These are phyloP conservation scores for Torulaspora franciscae DNA, from an alignment of 805 yeast genomes.

Conservation along the genomic window DNA sequence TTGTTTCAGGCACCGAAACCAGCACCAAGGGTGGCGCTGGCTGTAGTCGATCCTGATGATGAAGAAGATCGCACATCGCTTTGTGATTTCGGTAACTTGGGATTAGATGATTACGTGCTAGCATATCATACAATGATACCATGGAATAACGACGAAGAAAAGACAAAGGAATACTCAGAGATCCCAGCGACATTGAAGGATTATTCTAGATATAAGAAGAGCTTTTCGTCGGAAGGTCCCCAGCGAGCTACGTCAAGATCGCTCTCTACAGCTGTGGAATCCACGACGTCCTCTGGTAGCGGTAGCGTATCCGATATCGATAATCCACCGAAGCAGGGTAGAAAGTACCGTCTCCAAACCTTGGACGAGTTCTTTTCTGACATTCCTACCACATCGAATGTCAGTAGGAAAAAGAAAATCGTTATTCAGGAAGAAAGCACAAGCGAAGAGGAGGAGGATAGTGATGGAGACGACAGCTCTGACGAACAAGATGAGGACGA, in stretches of 20 bases:
- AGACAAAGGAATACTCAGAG: constrained; percentile 30
- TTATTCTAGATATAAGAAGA: constrained; percentile 35
- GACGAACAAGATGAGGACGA: constrained; percentile 7
- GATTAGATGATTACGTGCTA: constrained; percentile 11
- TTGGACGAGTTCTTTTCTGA: constrained; percentile 80
- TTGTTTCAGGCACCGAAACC: constrained; percentile 76
- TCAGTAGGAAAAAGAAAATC: constrained; percentile 11
- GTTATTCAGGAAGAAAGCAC: constrained; percentile 26
- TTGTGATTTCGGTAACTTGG: constrained; percentile 1
- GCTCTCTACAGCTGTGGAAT: constrained; percentile 9
- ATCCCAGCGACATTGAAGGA: constrained; percentile 40
- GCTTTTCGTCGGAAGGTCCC: constrained; percentile 32
- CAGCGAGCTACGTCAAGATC: constrained; percentile 4
- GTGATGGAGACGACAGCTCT: constrained; percentile 22
- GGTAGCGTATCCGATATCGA: neutral
- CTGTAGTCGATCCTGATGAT: neutral
- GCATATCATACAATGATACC: constrained; percentile 14
- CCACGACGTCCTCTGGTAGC: neutral
- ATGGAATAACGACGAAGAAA: constrained; percentile 19
- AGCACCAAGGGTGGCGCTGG: constrained; percentile 38
- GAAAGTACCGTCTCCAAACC: constrained; percentile 61
- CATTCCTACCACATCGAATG: constrained; percentile 31
- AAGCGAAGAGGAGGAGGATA: constrained; percentile 32
- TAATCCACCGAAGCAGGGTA: constrained; percentile 27
- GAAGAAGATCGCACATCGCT: neutral